These are phyloP conservation scores for Tolypocladium cylindrosporum DNA, from an alignment of 2,329 filamentous ascomycete species.

Conservation along the genomic window DNA sequence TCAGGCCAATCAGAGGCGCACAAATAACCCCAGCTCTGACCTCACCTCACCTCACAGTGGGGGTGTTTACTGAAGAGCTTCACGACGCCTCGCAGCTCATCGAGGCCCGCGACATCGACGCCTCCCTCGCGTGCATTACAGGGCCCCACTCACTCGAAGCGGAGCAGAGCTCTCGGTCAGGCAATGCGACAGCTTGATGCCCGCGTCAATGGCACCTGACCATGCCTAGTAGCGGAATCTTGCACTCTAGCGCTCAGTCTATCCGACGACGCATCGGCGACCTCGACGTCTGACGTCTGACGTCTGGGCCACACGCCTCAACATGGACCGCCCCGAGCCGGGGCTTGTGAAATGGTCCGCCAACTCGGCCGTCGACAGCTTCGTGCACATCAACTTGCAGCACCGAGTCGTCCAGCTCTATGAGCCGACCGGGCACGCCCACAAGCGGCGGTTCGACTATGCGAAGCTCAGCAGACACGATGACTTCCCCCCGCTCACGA, in stretches of 20 bases:
- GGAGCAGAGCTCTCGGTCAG: not conserved
- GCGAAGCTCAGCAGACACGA: slow-evolving; percentile 48
- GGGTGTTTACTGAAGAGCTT: not conserved
- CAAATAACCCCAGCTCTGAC: not conserved
- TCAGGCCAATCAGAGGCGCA: not conserved
- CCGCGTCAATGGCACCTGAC: not conserved
- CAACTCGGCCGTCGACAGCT: slow-evolving; percentile 46
- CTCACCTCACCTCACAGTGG: not conserved
- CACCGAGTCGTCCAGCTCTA: slow-evolving; percentile 54
- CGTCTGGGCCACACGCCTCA: slow-evolving; percentile 1
- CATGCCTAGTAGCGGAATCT: not conserved
- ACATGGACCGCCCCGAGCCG: slow-evolving; percentile 49
- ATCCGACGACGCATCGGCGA: not conserved
- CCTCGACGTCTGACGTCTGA: not conserved
- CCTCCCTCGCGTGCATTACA: not conserved
- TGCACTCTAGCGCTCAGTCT: not conserved
- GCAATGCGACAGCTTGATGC: not conserved
- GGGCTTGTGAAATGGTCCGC: slow-evolving; percentile 60
- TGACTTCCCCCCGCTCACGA: slow-evolving; percentile 53
- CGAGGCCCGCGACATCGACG: not conserved
- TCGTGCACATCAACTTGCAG: slow-evolving; percentile 56
- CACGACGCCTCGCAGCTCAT: not conserved
- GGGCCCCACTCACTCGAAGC: not conserved
- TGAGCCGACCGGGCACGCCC: slow-evolving; percentile 49
- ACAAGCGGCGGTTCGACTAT: slow-evolving; percentile 47